phyloP scores from a whole-genome alignment of 2,329 filamentous ascomycete species.

The Alternaria hordeiaustralica region DNA sequence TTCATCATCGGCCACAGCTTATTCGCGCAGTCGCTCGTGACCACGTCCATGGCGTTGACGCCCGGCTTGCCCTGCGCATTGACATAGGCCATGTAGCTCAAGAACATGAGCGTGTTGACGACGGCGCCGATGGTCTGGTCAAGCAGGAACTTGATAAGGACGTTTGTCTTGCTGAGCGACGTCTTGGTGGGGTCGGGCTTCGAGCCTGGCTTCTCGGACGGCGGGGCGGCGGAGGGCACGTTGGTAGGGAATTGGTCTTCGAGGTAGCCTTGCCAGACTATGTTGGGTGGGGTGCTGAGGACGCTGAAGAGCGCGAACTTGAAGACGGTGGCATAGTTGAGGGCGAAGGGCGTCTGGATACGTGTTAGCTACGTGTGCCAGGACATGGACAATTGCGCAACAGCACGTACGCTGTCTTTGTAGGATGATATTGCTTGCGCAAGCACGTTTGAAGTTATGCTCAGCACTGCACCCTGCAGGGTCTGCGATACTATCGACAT shows the following conservation, averaged over 20 bases:
- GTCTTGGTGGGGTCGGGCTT: slow-evolving; percentile 36
- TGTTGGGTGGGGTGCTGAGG: slow-evolving; percentile 80
- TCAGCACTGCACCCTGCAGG: slow-evolving; percentile 70
- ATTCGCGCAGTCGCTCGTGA: slow-evolving; percentile 36
- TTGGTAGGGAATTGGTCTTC: slow-evolving; percentile 74
- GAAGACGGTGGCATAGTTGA: slow-evolving; percentile 72
- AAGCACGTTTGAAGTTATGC: slow-evolving; percentile 72
- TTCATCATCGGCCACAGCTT: slow-evolving; percentile 63
- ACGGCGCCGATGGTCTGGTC: slow-evolving; percentile 72
- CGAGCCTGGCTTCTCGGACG: slow-evolving; percentile 37
- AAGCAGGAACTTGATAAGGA: slow-evolving; percentile 69
- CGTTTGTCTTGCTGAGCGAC: slow-evolving; percentile 65
- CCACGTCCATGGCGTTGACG: slow-evolving; percentile 43
- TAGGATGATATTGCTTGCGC: slow-evolving; percentile 74
- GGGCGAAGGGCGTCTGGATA: slow-evolving; percentile 61
- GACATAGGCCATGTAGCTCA: slow-evolving; percentile 63
- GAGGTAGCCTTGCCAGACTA: slow-evolving; percentile 82
- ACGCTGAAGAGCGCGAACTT: slow-evolving; percentile 79
- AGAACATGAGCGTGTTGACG: slow-evolving; percentile 70
- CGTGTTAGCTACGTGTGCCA: slow-evolving; percentile 10
- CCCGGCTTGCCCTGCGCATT: slow-evolving; percentile 38
- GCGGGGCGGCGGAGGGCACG: slow-evolving; percentile 39
- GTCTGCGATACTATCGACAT: slow-evolving; percentile 48
- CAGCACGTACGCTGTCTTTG: slow-evolving; percentile 60
- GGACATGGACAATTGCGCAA: not conserved